Percentiles rank a stretch among this genome's conserved stretches.
These are phyloP conservation scores for Cnidoscolus chayamansa DNA, from an alignment of 441 rosid genomes.

Conservation along the genomic window DNA sequence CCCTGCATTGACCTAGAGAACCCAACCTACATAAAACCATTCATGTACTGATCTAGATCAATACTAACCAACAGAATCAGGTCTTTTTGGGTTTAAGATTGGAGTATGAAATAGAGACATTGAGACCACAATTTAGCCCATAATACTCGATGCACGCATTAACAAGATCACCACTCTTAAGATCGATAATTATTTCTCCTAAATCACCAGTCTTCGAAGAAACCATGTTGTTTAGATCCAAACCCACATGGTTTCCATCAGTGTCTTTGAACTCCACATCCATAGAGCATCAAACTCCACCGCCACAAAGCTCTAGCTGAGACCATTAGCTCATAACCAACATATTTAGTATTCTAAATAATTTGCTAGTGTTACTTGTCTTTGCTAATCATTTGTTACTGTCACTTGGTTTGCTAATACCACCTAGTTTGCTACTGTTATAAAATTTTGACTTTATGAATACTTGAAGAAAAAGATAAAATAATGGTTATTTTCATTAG, in stretches of 20 bases:
- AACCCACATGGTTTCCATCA: conserved; percentile 89
- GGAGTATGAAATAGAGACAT: conserved; percentile 69
- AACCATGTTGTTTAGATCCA: conserved; percentile 80
- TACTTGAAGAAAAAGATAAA: no score
- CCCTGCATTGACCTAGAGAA: conserved; percentile 97
- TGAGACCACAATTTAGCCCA: conserved; percentile 39
- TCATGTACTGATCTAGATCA: conserved; percentile 70
- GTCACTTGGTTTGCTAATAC: no score
- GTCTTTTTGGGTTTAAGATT: conserved; percentile 76
- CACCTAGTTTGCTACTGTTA: no score
- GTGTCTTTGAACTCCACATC: conserved; percentile 77
- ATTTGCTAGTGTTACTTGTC: no score
- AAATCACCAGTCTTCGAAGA: conserved; percentile 65
- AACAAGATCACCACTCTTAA: conserved; percentile 79
- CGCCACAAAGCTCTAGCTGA: conserved; percentile 58
- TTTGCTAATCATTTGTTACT: no score
- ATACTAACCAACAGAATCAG: conserved; percentile 43
- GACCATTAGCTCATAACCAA: no score
- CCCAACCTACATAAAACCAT: conserved; percentile 88
- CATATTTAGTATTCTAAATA: no score
- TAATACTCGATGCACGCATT: conserved; percentile 83
- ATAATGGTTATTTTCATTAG: no score
- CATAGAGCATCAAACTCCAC: conserved; percentile 93
- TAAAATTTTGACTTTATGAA: no score
- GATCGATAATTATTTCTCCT: conserved; percentile 61